These are phyloP conservation scores for Clathrus columnatus DNA, from an alignment of 768 basidiomycete species.

Conservation along the genomic window DNA sequence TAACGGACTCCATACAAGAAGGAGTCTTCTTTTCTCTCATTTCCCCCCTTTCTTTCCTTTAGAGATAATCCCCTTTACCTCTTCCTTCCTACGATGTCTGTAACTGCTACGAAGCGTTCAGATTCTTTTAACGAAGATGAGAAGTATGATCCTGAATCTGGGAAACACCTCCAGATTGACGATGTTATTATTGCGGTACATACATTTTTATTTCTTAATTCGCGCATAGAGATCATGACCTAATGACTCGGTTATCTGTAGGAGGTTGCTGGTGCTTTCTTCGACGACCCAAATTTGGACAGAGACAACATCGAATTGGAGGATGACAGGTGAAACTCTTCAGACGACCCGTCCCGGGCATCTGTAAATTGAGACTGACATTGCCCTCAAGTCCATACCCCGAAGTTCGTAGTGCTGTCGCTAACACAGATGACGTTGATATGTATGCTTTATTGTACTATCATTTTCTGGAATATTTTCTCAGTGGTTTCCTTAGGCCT, in stretches of 20 bases:
- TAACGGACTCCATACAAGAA: no score
- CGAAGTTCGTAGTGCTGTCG: conserved; percentile 62
- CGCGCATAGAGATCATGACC: no score
- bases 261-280: conserved; percentile 16
- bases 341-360: conserved; percentile 10
- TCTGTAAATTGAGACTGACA: conserved; percentile 2
- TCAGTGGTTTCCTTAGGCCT: conserved; percentile 20
- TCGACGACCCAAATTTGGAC: conserved; percentile 50
- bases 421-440: conserved; percentile 59
- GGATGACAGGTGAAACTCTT: conserved; percentile 18
- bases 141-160: conserved; percentile 1
- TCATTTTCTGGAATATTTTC: neutral
- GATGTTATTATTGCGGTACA: conserved; percentile 2
- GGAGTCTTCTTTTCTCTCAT: no score
- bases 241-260: neutral
- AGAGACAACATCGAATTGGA: conserved; percentile 35
- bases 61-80: neutral
- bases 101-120: neutral
- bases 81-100: neutral
- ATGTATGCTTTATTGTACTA: conserved; percentile 22
- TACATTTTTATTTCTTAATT: neutral
- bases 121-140: neutral
- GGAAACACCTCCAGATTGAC: neutral
- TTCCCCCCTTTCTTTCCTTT: no score
- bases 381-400: conserved; percentile 41